Base-by-base conservation (phyloP, 2,329 filamentous ascomycete genomes). In the Aureobasidium pullulans region DNA sequence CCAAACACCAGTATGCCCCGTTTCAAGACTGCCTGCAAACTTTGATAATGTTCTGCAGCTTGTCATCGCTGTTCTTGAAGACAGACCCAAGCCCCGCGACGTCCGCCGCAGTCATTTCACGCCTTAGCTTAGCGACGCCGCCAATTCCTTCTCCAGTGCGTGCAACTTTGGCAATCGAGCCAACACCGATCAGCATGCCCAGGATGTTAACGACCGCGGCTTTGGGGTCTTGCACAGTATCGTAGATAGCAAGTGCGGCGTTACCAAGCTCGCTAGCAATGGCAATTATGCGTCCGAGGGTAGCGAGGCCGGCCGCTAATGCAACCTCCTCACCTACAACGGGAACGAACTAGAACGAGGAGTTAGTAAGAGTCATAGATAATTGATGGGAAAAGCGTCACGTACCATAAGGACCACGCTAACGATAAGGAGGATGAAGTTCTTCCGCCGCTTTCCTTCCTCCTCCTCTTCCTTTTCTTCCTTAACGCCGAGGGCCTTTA, bases 111-210 rank as follows among this genome's bases (percentile, higher is more conserved):
- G 34, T 49, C 46, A 61, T 61, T 16, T 29, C 46, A 32, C 53
- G 19, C 53, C 44, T 58, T 16, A 48, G 31, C n/a, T 39, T 50
- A 16, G 59, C 59, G 29, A 61, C 53, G 15, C 52, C 37, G 46
- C 34, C 19, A 16, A 61, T n/a, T 19, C 53, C 44, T 10, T 39
- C 16, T 4, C 36, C 59, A 32, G n/a, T 15, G 52, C 53, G 59
- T 39, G 23, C 42, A 31, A 44, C 59, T 57, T 61, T 62, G 16
- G 59, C 59, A 49, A 62, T 61, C 23, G 40, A 7, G 31, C 54
- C 60, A 37, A 63, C 53, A 44, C 61, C 61, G 16, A 62, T 4
- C 19, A 62, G n/a, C 61, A 62, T 62, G 37, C 61, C 61, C 13
- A 62, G 31, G 11, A 62, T 50, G 28, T 62, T 62, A 37, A 62